Evolutionary conservation across 306 rosid species (phyloP).

Genomic region (Luffa acutangula): DNA sequence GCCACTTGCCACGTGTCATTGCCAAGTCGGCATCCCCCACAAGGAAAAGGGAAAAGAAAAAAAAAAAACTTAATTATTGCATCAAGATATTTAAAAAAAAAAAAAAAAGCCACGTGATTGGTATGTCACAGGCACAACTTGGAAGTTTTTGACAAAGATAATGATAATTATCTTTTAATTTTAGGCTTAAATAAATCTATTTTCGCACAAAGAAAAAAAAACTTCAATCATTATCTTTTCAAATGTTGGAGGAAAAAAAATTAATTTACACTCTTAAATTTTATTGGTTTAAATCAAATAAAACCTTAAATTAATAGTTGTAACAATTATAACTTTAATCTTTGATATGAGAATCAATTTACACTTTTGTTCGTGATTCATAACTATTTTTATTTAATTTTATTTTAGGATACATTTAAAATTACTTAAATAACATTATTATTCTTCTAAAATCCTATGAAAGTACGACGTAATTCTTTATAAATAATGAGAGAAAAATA

Average conservation of each 20-base stretch:
- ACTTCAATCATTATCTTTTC: neutral
- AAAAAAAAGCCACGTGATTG: neutral
- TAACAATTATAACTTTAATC: too few relatives aligned
- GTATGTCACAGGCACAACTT: neutral
- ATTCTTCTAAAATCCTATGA: too few relatives aligned
- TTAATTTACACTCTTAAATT: too few relatives aligned
- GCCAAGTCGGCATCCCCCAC: neutral
- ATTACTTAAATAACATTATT: too few relatives aligned
- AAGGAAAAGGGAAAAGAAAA: neutral
- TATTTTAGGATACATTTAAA: too few relatives aligned
- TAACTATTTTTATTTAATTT: too few relatives aligned
- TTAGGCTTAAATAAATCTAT: neutral
- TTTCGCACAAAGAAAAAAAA: neutral
- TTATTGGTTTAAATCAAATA: too few relatives aligned
- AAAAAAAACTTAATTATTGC: neutral
- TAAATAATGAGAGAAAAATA: too few relatives aligned
- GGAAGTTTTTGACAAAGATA: neutral
- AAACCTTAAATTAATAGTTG: too few relatives aligned
- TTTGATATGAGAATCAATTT: too few relatives aligned
- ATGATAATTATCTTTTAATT: neutral
- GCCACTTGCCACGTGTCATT: neutral
- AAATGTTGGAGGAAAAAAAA: neutral
- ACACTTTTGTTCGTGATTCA: too few relatives aligned
- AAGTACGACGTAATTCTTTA: too few relatives aligned
- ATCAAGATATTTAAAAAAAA: neutral